Base-by-base conservation (phyloP, 495 filamentous ascomycete genomes). In the Podospora sp. region DNA sequence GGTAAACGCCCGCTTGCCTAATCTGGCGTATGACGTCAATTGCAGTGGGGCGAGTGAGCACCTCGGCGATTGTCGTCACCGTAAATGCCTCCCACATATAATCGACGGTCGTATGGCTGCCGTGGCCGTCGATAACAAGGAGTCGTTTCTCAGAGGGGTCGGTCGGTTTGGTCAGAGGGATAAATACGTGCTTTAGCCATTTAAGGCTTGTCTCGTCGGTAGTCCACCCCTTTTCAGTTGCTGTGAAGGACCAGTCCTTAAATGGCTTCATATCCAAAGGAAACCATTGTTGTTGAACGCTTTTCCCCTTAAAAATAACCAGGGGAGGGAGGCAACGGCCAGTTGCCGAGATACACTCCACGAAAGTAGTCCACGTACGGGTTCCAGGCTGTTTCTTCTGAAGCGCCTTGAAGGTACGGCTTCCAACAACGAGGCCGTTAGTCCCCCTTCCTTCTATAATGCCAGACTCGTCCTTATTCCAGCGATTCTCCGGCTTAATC, bases 41-140 rank as follows among this genome's bases (percentile, higher is more conserved):
- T n/a, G n/a, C n/a, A n/a, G n/a, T n/a, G n/a, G n/a, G n/a, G n/a
- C n/a, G n/a, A n/a, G n/a, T n/a, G n/a, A n/a, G n/a, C n/a, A n/a
- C n/a, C n/a, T n/a, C n/a, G n/a, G n/a, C n/a, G n/a, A n/a, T n/a
- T n/a, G n/a, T n/a, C n/a, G n/a, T n/a, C n/a, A n/a, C n/a, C n/a
- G n/a, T n/a, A 46, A 60, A 68, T 51, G 55, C 69, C 11, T 2
- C 9, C 21, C 6, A 49, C 50, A 69, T 64, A 26, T 67, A 69
- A 1, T 68, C 25, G 50, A 40, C 49, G 4, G 65, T 69, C 7
- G 60, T 33, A 51, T 77, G 68, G 33, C 60, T 68, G 9, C 63
- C 51, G 62, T 77, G 61, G 53, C 68, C 67, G 33, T 79, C 70
- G 12, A 79, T 22, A 55, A 80, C 75, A 11, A 80, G 68, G 0